Evolutionary conservation across 116 monocot genomes (phyloP).

Genomic region (Zostera marina): DNA sequence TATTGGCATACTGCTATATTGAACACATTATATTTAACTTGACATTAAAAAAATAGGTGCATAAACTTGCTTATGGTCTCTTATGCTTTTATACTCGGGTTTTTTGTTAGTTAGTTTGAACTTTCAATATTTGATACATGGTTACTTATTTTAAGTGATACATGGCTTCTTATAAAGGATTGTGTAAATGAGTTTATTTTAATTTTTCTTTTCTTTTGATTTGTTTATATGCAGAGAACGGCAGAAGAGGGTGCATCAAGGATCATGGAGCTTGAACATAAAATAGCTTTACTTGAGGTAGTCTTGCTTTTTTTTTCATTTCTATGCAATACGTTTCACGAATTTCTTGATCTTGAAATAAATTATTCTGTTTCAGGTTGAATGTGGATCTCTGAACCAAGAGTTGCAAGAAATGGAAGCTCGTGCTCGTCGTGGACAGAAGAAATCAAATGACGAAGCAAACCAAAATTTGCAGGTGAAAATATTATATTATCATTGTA

Average conservation of each 20-base stretch:
- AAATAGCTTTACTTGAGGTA: constrained; percentile 94
- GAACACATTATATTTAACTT: neutral
- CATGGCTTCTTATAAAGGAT: neutral
- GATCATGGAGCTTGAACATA: constrained; percentile 76
- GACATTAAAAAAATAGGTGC: neutral
- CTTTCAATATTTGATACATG: neutral
- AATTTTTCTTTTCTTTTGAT: neutral
- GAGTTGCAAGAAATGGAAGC: constrained; percentile 89
- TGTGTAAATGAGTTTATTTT: neutral
- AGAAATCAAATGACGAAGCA: constrained; percentile 85
- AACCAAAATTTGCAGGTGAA: constrained; percentile 82
- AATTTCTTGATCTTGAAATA: neutral
- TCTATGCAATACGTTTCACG: neutral
- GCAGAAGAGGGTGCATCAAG: constrained; percentile 83
- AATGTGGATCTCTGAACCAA: constrained; percentile 70
- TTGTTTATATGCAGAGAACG: constrained; percentile 39
- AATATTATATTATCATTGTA: neutral
- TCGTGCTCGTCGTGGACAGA: constrained; percentile 58
- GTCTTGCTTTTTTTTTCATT: neutral
- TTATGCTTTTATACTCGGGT: too few relatives aligned
- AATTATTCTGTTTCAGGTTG: constrained; percentile 34
- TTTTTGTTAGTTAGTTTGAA: neutral
- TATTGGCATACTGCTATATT: neutral
- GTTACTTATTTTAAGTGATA: neutral
- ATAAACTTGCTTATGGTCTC: too few relatives aligned